phyloP scores from a whole-genome alignment of 1,284 basidiomycete species.

The Filobasidium uniguttulatum region DNA sequence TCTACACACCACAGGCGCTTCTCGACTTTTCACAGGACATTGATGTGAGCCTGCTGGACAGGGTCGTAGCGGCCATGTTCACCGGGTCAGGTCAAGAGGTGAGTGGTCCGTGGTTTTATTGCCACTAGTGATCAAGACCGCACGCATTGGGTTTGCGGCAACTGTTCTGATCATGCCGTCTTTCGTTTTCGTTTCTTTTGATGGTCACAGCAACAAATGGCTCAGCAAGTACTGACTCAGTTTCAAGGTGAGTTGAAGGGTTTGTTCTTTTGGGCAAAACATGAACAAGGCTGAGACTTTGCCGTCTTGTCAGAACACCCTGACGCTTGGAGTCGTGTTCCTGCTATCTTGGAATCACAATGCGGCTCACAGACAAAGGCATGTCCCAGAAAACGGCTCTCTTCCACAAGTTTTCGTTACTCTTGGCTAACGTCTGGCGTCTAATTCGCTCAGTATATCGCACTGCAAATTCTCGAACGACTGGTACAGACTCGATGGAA shows the following conservation, averaged over 20 bases:
- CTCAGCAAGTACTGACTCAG: conserved; percentile 80
- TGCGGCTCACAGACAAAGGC: conserved; percentile 85
- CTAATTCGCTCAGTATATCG: conserved; percentile 58
- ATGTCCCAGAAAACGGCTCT: conserved; percentile 13
- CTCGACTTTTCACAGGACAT: conserved; percentile 77
- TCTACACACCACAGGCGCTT: conserved; percentile 51
- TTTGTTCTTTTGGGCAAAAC: too few species aligned
- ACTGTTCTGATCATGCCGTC: too few species aligned
- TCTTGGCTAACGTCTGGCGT: too few species aligned
- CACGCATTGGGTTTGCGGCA: too few species aligned
- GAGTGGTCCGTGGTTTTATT: too few species aligned
- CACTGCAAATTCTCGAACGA: conserved; percentile 86
- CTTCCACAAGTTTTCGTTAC: neutral
- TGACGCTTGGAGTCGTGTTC: conserved; percentile 97
- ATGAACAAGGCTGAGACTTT: neutral
- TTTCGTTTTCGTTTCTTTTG: neutral
- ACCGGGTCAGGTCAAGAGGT: conserved; percentile 64
- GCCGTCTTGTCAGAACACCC: conserved; percentile 46
- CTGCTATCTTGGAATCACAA: conserved; percentile 78
- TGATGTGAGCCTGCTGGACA: conserved; percentile 69
- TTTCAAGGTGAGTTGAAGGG: conserved; percentile 52
- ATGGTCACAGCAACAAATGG: conserved; percentile 62
- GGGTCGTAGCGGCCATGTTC: conserved; percentile 71
- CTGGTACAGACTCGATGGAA: conserved; percentile 93
- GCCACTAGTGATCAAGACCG: too few species aligned